These are phyloP conservation scores for Globisporangium paddicum DNA, from an alignment of 352 stramenopile species.

Conservation along the genomic window DNA sequence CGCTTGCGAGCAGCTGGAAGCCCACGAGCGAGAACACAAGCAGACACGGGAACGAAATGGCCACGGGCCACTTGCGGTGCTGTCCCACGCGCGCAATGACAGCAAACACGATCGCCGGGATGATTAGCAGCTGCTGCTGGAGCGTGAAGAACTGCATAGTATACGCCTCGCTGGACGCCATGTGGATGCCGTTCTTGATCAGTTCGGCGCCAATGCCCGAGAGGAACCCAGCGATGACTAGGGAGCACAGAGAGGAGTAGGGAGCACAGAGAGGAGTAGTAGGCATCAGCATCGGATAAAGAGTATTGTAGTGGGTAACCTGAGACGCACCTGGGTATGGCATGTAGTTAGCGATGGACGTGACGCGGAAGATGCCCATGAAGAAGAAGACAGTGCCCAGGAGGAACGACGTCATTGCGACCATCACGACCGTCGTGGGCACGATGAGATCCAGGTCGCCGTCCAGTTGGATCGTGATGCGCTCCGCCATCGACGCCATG, in stretches of 20 bases:
- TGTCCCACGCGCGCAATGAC: constrained; percentile 47
- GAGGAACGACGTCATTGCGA: constrained; percentile 58
- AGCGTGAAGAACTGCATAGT: constrained; percentile 49
- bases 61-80: constrained; percentile 55
- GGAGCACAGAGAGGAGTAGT: too few relatives aligned
- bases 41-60: constrained; percentile 68
- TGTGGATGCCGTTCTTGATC: constrained; percentile 78
- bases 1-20: constrained; percentile 45
- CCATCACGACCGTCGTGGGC: constrained; percentile 69
- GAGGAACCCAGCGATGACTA: constrained; percentile 74
- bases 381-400: constrained; percentile 59
- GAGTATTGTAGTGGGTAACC: too few relatives aligned
- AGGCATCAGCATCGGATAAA: not conserved
- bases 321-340: constrained; percentile 55
- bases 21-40: constrained; percentile 50
- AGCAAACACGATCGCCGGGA: constrained; percentile 61
- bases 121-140: constrained; percentile 46
- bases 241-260: not conserved
- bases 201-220: constrained; percentile 74
- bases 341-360: constrained; percentile 82
- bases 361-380: constrained; percentile 68
- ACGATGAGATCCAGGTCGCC: constrained; percentile 58
- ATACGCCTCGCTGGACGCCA: constrained; percentile 57
- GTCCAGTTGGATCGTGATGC: constrained; percentile 54
- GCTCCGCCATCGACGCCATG: constrained; percentile 69